Base-by-base conservation (phyloP, 1,284 basidiomycete species). In the Rhodotorula glutinis region DNA sequence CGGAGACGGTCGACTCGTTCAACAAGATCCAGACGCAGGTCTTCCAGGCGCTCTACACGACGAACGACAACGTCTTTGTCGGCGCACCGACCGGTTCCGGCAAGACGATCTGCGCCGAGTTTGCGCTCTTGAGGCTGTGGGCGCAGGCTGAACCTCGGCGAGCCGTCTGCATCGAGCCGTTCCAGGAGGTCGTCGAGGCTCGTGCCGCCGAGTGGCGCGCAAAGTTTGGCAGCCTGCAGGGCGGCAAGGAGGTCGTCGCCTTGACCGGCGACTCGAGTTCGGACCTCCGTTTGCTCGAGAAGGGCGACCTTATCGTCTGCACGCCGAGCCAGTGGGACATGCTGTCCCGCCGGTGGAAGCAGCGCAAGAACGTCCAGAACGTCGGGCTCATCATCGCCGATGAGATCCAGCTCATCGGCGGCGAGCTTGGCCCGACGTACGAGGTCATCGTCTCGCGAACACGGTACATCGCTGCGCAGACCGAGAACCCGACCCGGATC, bases 21-120 rank as follows among this genome's bases (percentile, higher is more conserved):
- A 98, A 98, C 85, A 98, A 97, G 81, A 96, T 98, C 73, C 96
- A 98, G 79, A 98, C 93, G 0, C 96, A 98, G 80, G 92, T 96
- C 46, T 98, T 98, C 87, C 95, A 98, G 75, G 92, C 94, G 0
- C 82, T 98, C 0, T 98, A 95, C 79, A 94, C 91, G 0, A 89
- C 92, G 0, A 93, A 98, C 77, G 94, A 98, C 77, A 96, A 93
- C 75, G 88, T 95, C 51, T 92, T 98, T 76, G 87, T 98, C 65
- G 94, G 93, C 30, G 95, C 94, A 0, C 95, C 96, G 0, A 93
- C 93, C 0, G 95, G 96, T 16, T 92, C 90, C 66, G 95, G 96
- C 41, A 98, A 98, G 84, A 98, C 93, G 0, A 88, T 98, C 53
- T 97, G 92, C 75, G 94, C 93, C 0, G 96, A 99, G 79, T 94